phyloP scores from a whole-genome alignment of 1,284 basidiomycete species.

The Sanghuangporus baumii region DNA sequence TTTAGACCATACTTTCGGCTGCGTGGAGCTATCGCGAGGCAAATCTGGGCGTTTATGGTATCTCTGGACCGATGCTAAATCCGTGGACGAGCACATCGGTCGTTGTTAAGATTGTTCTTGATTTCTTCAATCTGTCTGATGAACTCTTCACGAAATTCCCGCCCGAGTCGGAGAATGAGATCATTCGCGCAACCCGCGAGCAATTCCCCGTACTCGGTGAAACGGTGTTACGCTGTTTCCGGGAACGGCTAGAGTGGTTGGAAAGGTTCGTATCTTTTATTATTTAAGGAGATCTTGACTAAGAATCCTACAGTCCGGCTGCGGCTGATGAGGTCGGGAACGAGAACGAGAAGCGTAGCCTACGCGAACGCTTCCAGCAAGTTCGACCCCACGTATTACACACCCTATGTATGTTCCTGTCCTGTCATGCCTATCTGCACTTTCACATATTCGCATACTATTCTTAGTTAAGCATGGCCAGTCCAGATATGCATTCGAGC shows the following conservation, averaged over 20 bases:
- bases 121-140: constrained; percentile 59
- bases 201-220: constrained; percentile 73
- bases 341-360: constrained; percentile 48
- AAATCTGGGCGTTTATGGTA: constrained; percentile 70
- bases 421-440: not conserved
- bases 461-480: constrained; percentile 59
- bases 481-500: constrained; percentile 63
- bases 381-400: constrained; percentile 71
- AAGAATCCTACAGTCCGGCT: constrained; percentile 30
- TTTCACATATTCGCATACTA: not conserved
- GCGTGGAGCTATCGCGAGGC: constrained; percentile 71
- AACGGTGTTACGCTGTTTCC: constrained; percentile 64
- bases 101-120: constrained; percentile 66
- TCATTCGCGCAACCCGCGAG: constrained; percentile 35
- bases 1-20: constrained; percentile 65
- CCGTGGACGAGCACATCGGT: constrained; percentile 79
- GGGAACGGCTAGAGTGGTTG: constrained; percentile 69
- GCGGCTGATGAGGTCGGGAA: constrained; percentile 40
- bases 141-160: constrained; percentile 38
- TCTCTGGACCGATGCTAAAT: constrained; percentile 64
- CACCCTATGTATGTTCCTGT: constrained; percentile 56
- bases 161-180: constrained; percentile 21
- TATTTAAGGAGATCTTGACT: not conserved
- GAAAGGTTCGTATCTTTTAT: constrained; percentile 41
- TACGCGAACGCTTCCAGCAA: constrained; percentile 61